Conservation (phyloP, 108 stramenopile species). For the Cyclotella distinguenda region DNA sequence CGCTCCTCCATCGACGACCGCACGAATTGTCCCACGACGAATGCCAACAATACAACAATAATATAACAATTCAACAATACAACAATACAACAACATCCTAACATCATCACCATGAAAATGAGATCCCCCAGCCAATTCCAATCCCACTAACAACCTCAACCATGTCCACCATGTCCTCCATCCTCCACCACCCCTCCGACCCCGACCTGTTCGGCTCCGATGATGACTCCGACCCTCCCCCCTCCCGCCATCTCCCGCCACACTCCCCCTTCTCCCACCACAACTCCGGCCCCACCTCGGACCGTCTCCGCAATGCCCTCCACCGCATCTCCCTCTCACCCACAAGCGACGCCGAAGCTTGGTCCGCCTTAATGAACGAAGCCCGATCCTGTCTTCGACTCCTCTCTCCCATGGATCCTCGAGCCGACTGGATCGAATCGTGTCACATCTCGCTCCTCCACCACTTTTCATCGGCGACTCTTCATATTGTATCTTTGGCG, state of each 20-base stretch:
- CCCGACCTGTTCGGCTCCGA: too few species aligned
- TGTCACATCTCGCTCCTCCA: conserved; percentile 72
- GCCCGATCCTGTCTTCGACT: conserved; percentile 59
- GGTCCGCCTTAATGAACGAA: conserved; percentile 81
- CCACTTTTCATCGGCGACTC: conserved; percentile 67
- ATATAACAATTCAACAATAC: too few species aligned
- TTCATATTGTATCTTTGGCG: conserved; percentile 51
- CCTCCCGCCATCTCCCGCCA: conserved; percentile 40
- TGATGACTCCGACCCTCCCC: conserved; percentile 16
- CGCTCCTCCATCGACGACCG: too few species aligned
- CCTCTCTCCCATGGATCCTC: conserved; percentile 23
- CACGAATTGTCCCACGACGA: too few species aligned
- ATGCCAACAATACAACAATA: too few species aligned
- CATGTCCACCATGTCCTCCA: too few species aligned
- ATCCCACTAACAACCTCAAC: too few species aligned
- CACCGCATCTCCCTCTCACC: conserved; percentile 67
- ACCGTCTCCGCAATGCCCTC: conserved; percentile 81
- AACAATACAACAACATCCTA: too few species aligned
- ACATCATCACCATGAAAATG: too few species aligned
- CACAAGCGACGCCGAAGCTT: conserved; percentile 75
- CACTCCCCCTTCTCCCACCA: conserved; percentile 81
- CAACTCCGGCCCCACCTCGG: conserved; percentile 64
- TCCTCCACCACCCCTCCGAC: too few species aligned
- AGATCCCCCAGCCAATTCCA: too few species aligned
- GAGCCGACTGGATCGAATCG: conserved; percentile 72